A percentile compares a stretch with the other conserved stretches of the same genome.
These are phyloP conservation scores for Paracorniculantispora psalliotae DNA, from an alignment of 2,329 filamentous ascomycete genomes.

Conservation along the genomic window DNA sequence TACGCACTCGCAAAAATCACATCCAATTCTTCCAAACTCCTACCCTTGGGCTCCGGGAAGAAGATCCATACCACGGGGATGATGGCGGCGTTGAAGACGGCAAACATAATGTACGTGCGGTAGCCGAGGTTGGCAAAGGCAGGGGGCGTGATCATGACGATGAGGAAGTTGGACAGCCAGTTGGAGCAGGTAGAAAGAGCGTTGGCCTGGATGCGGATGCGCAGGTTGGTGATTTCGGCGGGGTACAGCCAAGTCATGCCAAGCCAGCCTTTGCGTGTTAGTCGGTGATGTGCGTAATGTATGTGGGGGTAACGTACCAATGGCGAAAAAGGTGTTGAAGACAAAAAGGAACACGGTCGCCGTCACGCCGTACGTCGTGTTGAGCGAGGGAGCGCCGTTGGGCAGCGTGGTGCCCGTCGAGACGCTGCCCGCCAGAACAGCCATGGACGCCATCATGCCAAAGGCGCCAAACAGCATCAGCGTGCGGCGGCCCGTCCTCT, in stretches of 20 bases:
- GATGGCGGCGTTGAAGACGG: slow-evolving; percentile 44
- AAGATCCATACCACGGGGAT: slow-evolving; percentile 46
- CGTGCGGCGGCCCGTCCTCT: slow-evolving; percentile 52
- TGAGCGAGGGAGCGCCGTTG: slow-evolving; percentile 23
- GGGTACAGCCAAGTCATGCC: slow-evolving; percentile 60
- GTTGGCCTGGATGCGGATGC: slow-evolving; percentile 58
- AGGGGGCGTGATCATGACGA: slow-evolving; percentile 62
- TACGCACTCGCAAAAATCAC: slow-evolving; percentile 39
- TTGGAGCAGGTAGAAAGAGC: slow-evolving; percentile 58
- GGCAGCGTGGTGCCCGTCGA: slow-evolving; percentile 26
- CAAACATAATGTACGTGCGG: slow-evolving; percentile 49
- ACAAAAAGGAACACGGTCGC: slow-evolving; percentile 52
- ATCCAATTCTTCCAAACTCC: slow-evolving; percentile 64
- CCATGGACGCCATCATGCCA: slow-evolving; percentile 62
- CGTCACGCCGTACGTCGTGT: slow-evolving; percentile 23
- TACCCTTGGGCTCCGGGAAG: slow-evolving; percentile 49
- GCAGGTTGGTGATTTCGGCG: slow-evolving; percentile 55
- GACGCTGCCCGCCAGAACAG: slow-evolving; percentile 39
- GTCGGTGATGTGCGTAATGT: slow-evolving; percentile 11
- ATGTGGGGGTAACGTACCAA: slow-evolving; percentile 14
- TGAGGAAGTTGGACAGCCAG: slow-evolving; percentile 59
- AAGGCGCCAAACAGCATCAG: slow-evolving; percentile 61
- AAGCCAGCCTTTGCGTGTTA: slow-evolving; percentile 45
- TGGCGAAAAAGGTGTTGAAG: slow-evolving; percentile 57
- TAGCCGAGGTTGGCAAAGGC: slow-evolving; percentile 50